These are phyloP conservation scores for Coemansia furcata DNA, from an alignment of 192 early-diverging fungal species.

Conservation along the genomic window DNA sequence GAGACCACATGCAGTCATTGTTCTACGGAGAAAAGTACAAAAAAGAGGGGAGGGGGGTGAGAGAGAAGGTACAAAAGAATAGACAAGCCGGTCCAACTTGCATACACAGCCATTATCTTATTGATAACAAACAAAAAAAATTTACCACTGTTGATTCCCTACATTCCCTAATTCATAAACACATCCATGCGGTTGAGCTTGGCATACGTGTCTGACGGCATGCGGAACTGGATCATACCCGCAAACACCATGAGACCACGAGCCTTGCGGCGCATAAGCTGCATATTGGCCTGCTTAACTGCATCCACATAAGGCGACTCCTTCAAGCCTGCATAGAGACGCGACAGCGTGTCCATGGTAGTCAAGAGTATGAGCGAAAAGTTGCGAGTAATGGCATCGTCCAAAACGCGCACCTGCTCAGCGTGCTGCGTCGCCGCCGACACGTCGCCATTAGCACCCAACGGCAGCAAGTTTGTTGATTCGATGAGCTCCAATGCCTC, in stretches of 20 bases:
- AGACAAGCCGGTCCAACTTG: background rate
- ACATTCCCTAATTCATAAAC: constrained; percentile 53
- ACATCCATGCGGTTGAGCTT: constrained; percentile 73
- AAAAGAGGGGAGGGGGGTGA: background rate
- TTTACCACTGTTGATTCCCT: background rate
- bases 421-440: constrained; percentile 58
- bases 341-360: constrained; percentile 66
- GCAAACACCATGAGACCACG: constrained; percentile 77
- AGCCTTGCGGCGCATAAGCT: constrained; percentile 60
- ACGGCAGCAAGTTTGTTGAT: constrained; percentile 62
- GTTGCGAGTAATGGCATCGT: constrained; percentile 68
- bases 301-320: constrained; percentile 52
- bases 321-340: constrained; percentile 59
- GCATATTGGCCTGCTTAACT: constrained; percentile 51
- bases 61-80: background rate
- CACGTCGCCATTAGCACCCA: constrained; percentile 54
- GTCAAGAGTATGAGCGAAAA: constrained; percentile 74
- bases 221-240: constrained; percentile 80
- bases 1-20: background rate
- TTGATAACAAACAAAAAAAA: background rate
- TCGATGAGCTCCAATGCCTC: constrained; percentile 63
- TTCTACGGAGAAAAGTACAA: background rate
- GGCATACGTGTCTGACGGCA: constrained; percentile 77
- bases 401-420: constrained; percentile 62
- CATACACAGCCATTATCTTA: background rate